Evolutionary conservation across 331 rosid species (phyloP).

Genomic region (Phaseolus coccineus): DNA sequence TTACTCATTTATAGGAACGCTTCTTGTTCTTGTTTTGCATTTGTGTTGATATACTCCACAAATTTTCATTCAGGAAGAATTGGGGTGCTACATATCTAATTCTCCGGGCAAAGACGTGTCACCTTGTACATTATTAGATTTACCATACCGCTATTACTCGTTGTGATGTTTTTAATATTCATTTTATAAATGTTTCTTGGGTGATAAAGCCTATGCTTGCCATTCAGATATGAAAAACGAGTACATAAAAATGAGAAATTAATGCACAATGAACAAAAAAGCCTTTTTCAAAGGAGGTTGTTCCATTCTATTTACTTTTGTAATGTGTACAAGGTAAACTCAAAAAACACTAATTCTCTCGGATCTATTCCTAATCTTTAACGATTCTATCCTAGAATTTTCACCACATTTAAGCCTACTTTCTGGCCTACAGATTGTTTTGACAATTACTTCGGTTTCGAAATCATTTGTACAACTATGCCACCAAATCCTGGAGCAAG

Average conservation of each 20-base stretch:
- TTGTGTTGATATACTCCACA: too few species aligned
- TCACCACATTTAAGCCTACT: slow-evolving; percentile 40
- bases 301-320: slow-evolving; percentile 53
- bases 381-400: slow-evolving; percentile 41
- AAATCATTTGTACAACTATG: slow-evolving; percentile 45
- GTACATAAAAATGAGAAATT: neutral
- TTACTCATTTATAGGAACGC: too few species aligned
- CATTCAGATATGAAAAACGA: too few species aligned
- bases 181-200: too few species aligned
- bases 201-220: too few species aligned
- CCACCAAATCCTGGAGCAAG: slow-evolving; percentile 42
- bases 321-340: slow-evolving; percentile 56
- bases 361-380: slow-evolving; percentile 45
- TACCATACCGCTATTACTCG: too few species aligned
- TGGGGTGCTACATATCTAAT: too few species aligned
- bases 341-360: slow-evolving; percentile 36
- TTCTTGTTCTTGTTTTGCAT: too few species aligned
- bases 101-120: too few species aligned
- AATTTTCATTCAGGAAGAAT: too few species aligned
- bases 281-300: slow-evolving; percentile 30
- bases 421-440: slow-evolving; percentile 33
- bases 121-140: too few species aligned
- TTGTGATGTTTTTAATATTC: too few species aligned
- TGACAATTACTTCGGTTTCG: neutral
- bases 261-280: slow-evolving; percentile 11